These are phyloP conservation scores for Oryza officinalis DNA, from an alignment of 176 grass and related monocot species.

Conservation along the genomic window DNA sequence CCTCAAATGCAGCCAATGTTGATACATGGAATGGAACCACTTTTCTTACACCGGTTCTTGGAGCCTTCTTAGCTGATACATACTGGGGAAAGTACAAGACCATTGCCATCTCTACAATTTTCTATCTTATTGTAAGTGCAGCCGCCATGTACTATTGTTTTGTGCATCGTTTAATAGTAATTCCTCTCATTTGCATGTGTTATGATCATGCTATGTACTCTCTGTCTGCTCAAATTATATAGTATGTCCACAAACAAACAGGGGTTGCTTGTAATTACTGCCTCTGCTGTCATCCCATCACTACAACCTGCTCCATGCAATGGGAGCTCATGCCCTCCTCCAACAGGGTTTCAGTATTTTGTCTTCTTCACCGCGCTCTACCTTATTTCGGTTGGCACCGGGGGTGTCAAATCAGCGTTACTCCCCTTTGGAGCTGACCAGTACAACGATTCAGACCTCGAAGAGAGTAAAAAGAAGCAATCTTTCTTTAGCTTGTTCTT, in stretches of 20 bases:
- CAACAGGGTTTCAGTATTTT: conserved; percentile 68
- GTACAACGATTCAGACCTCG: conserved; percentile 68
- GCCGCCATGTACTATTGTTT: neutral
- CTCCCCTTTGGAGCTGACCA: conserved; percentile 90
- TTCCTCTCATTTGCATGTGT: neutral
- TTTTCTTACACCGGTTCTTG: conserved; percentile 72
- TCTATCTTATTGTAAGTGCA: conserved; percentile 76
- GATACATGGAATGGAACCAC: conserved; percentile 85
- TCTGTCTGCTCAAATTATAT: neutral
- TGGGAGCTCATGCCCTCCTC: conserved; percentile 65
- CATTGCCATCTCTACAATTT: conserved; percentile 51
- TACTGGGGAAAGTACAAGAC: conserved; percentile 97
- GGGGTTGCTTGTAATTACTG: conserved; percentile 78
- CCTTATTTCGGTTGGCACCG: conserved; percentile 76
- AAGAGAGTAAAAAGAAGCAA: conserved; percentile 70
- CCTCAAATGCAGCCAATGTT: conserved; percentile 77
- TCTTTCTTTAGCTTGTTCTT: conserved; percentile 90
- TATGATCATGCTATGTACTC: neutral
- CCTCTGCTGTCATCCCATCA: conserved; percentile 65
- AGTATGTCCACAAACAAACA: conserved; percentile 34
- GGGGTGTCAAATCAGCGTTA: conserved; percentile 74
- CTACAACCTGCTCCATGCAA: conserved; percentile 63
- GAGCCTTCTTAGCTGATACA: conserved; percentile 80
- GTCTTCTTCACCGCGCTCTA: conserved; percentile 72
- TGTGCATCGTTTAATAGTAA: neutral